Conservation (phyloP, 2,329 filamentous ascomycete species). For the Daldinia sp. region DNA sequence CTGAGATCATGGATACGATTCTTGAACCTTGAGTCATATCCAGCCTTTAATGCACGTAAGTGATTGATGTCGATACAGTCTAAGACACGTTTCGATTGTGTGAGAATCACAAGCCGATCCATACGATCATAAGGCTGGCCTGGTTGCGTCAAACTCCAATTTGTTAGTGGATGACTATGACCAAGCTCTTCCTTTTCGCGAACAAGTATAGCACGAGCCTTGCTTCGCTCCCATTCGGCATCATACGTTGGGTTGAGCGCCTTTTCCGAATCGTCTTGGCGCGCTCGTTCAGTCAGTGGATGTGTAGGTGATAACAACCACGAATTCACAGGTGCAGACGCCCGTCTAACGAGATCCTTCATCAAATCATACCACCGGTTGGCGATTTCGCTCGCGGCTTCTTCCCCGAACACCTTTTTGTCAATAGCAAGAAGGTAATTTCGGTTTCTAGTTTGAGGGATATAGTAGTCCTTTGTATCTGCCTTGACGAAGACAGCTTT, state of each 20-base stretch:
- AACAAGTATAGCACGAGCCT: conserved; percentile 68
- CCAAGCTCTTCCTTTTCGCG: conserved; percentile 66
- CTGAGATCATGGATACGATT: conserved; percentile 71
- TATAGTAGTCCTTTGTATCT: conserved; percentile 78
- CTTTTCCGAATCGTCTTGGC: conserved; percentile 60
- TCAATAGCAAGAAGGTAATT: conserved; percentile 72
- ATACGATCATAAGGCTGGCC: conserved; percentile 49
- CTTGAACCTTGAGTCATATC: conserved; percentile 65
- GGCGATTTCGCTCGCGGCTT: conserved; percentile 46
- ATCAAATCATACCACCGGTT: conserved; percentile 61
- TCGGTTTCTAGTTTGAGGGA: conserved; percentile 76
- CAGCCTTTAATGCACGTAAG: conserved; percentile 59
- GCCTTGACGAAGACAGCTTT: conserved; percentile 61
- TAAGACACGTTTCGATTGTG: conserved; percentile 69
- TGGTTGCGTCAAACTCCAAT: conserved; percentile 67
- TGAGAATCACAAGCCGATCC: conserved; percentile 53
- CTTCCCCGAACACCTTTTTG: conserved; percentile 50
- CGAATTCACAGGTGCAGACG: conserved; percentile 71
- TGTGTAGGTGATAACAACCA: conserved; percentile 71
- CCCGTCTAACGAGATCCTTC: conserved; percentile 62
- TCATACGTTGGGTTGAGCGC: conserved; percentile 49
- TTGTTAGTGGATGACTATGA: conserved; percentile 67
- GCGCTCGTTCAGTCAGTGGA: conserved; percentile 62
- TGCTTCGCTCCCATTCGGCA: conserved; percentile 67
- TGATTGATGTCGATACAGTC: conserved; percentile 75